Evolutionary conservation across 1,284 basidiomycete species (phyloP).

Genomic region (Inonotus hispidus): DNA sequence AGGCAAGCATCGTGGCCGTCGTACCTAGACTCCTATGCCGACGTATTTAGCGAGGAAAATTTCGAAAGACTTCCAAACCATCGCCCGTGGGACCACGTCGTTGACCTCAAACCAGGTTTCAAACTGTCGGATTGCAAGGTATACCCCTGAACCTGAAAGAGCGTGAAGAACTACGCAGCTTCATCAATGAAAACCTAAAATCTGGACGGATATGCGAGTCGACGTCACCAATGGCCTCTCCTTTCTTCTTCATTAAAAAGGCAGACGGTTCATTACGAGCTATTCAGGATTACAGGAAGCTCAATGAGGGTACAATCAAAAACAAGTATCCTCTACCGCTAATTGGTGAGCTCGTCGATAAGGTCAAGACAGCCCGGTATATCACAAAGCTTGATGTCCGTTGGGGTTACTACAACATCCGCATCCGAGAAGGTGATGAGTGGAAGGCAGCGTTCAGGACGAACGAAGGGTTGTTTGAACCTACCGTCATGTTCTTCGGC

Average conservation of each 20-base stretch:
- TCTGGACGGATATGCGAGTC: not conserved
- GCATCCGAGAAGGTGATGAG: not conserved
- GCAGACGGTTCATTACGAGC: not conserved
- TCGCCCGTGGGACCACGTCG: not conserved
- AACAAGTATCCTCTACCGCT: conserved; percentile 34
- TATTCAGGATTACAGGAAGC: conserved; percentile 28
- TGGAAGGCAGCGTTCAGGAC: not conserved
- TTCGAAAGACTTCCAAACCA: not conserved
- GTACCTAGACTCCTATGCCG: not conserved
- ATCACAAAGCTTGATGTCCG: conserved; percentile 35
- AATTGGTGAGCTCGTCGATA: conserved; percentile 31
- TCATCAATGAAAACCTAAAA: not conserved
- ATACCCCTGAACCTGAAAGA: not conserved
- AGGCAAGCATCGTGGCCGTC: not conserved
- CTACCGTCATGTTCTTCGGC: not conserved
- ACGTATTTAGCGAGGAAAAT: not conserved
- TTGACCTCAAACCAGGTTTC: not conserved
- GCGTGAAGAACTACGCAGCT: not conserved
- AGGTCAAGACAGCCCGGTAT: conserved; percentile 25
- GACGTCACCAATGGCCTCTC: not conserved
- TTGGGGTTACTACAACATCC: conserved; percentile 28
- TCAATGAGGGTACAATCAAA: conserved; percentile 35
- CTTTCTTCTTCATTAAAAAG: not conserved
- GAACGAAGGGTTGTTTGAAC: not conserved
- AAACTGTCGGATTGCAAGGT: not conserved